phyloP scores from a whole-genome alignment of 1,139 yeast species.

The Saccharomycopsis hybrid region DNA sequence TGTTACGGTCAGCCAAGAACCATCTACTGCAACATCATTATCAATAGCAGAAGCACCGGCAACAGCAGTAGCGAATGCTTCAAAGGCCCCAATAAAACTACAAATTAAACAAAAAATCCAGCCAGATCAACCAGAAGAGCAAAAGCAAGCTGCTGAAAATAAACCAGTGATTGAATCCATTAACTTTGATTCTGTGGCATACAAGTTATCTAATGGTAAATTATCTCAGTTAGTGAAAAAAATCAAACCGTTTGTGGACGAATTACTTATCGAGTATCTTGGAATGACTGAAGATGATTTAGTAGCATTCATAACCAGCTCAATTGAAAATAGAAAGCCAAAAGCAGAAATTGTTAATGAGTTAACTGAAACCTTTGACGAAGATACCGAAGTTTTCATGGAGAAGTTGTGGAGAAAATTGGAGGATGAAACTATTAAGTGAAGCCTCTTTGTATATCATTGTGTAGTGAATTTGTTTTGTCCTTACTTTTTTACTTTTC shows the following conservation, averaged over 20 bases:
- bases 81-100: not conserved
- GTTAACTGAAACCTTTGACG: constrained; percentile 47
- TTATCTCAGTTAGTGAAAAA: constrained; percentile 11
- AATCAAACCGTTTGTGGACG: constrained; percentile 34
- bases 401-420: constrained; percentile 28
- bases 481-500: no score
- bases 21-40: not conserved
- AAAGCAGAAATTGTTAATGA: constrained; percentile 37
- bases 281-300: constrained; percentile 49
- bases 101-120: not conserved
- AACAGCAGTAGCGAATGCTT: not conserved
- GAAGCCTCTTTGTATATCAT: not conserved
- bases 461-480: no score
- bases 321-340: constrained; percentile 32
- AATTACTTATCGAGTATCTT: constrained; percentile 43
- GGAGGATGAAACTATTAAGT: constrained; percentile 8
- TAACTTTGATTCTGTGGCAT: not conserved
- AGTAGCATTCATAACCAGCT: constrained; percentile 37
- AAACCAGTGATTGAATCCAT: constrained; percentile 1
- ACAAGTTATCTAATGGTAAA: not conserved
- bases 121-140: no score
- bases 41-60: not conserved
- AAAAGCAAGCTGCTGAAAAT: not conserved
- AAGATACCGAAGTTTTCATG: constrained; percentile 44
- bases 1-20: no score